These are phyloP conservation scores for Elsinoe ampelina DNA, from an alignment of 2,329 filamentous ascomycete genomes.

Conservation along the genomic window DNA sequence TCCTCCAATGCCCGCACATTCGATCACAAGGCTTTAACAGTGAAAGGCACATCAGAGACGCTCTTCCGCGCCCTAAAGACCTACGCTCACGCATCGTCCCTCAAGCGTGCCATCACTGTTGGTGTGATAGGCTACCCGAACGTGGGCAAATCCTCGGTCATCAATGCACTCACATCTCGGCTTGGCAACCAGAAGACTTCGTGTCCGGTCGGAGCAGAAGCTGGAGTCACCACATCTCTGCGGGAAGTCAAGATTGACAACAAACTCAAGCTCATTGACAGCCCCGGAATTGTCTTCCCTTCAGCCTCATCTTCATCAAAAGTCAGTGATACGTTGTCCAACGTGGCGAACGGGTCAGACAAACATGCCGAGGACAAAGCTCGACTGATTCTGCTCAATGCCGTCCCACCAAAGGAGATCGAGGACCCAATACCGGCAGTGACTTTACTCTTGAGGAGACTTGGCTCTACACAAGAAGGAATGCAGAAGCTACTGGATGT, in stretches of 20 bases:
- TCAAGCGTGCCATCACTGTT: constrained; percentile 83
- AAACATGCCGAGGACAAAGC: constrained; percentile 57
- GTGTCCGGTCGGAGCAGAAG: constrained; percentile 83
- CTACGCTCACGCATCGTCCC: constrained; percentile 69
- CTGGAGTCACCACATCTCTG: constrained; percentile 81
- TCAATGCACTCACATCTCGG: constrained; percentile 79
- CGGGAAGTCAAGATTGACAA: constrained; percentile 89
- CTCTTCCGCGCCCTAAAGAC: constrained; percentile 86
- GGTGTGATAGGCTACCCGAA: constrained; percentile 94
- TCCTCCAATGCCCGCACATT: constrained; percentile 83
- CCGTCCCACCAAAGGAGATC: constrained; percentile 87
- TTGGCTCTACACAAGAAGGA: constrained; percentile 63
- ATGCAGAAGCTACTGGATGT: constrained; percentile 70
- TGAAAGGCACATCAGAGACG: constrained; percentile 73
- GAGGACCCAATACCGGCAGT: constrained; percentile 86
- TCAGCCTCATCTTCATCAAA: constrained; percentile 30
- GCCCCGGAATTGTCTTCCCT: constrained; percentile 89
- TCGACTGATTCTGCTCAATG: constrained; percentile 78
- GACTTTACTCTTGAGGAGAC: constrained; percentile 67
- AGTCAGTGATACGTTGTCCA: constrained; percentile 19
- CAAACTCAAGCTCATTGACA: constrained; percentile 88
- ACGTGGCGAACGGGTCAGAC: constrained; percentile 28
- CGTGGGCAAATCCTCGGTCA: constrained; percentile 92
- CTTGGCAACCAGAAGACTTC: constrained; percentile 60
- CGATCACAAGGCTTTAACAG: constrained; percentile 81